phyloP scores from a whole-genome alignment of 257 asterid genomes.

The Fraxinus pennsylvanica region DNA sequence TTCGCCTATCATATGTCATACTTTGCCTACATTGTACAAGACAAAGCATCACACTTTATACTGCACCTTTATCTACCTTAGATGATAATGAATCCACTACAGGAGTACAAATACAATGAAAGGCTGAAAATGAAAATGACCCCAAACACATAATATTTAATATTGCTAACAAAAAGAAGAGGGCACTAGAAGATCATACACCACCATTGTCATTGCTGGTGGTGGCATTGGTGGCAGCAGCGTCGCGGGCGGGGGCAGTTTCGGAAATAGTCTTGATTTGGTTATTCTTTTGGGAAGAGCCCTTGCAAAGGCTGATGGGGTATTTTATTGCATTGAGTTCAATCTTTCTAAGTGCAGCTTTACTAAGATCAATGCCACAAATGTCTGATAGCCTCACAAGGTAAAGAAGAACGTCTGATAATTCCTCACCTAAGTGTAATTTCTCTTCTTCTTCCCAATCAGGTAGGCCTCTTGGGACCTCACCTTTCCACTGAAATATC shows the following conservation, averaged over 20 bases:
- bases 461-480: slow-evolving; percentile 10
- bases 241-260: not conserved
- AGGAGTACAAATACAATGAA: not conserved
- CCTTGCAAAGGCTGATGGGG: not conserved
- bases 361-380: slow-evolving; percentile 10
- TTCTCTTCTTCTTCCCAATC: slow-evolving; percentile 6
- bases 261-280: not conserved
- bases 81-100: not conserved
- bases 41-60: not conserved
- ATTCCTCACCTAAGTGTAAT: slow-evolving; percentile 2
- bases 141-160: not conserved
- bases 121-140: not conserved
- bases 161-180: not conserved
- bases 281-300: not conserved
- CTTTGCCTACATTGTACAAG: not conserved
- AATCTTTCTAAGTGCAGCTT: not conserved
- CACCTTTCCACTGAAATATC: slow-evolving; percentile 13
- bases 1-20: not conserved
- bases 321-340: slow-evolving; percentile 10
- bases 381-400: slow-evolving; percentile 14
- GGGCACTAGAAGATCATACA: not conserved
- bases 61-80: not conserved
- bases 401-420: slow-evolving; percentile 13
- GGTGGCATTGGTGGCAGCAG: not conserved
- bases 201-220: not conserved